Conservation (phyloP, 208 protist species). For the Wallacemonas sp. region DNA sequence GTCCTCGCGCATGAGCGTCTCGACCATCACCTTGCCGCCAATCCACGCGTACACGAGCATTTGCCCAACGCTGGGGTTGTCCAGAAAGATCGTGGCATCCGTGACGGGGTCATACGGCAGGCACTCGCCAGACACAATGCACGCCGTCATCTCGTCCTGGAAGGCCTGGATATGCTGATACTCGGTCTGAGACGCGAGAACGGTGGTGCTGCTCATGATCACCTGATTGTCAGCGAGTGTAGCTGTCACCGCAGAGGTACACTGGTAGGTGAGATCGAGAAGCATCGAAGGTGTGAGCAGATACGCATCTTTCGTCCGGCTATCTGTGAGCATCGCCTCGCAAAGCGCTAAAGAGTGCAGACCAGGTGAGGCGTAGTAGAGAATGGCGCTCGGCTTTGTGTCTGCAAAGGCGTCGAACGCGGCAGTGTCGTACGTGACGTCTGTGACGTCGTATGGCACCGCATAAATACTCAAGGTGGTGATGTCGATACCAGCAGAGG, state of each 20-base stretch:
- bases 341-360: slow-evolving; percentile 31
- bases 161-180: slow-evolving; percentile 32
- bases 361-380: slow-evolving; percentile 27
- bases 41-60: slow-evolving; percentile 47
- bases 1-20: slow-evolving; percentile 8
- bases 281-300: slow-evolving; percentile 28
- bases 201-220: slow-evolving; percentile 31
- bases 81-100: slow-evolving; percentile 5
- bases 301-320: slow-evolving; percentile 25
- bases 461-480: slow-evolving; percentile 25
- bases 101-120: slow-evolving; percentile 8
- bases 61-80: slow-evolving; percentile 6
- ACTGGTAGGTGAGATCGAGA: slow-evolving; percentile 19
- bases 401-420: slow-evolving; percentile 47
- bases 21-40: slow-evolving; percentile 26
- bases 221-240: slow-evolving; percentile 22
- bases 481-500: background rate
- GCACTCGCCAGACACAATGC: slow-evolving; percentile 21
- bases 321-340: slow-evolving; percentile 20
- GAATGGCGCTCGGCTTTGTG: slow-evolving; percentile 37
- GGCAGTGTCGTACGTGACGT: slow-evolving; percentile 15
- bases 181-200: slow-evolving; percentile 23
- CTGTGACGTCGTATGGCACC: slow-evolving; percentile 1
- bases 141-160: slow-evolving; percentile 31
- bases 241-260: slow-evolving; percentile 15